Percentiles rank a stretch among this genome's conserved stretches.
These are phyloP conservation scores for Phytophthora cryptogea DNA, from an alignment of 352 stramenopile species.

Conservation along the genomic window DNA sequence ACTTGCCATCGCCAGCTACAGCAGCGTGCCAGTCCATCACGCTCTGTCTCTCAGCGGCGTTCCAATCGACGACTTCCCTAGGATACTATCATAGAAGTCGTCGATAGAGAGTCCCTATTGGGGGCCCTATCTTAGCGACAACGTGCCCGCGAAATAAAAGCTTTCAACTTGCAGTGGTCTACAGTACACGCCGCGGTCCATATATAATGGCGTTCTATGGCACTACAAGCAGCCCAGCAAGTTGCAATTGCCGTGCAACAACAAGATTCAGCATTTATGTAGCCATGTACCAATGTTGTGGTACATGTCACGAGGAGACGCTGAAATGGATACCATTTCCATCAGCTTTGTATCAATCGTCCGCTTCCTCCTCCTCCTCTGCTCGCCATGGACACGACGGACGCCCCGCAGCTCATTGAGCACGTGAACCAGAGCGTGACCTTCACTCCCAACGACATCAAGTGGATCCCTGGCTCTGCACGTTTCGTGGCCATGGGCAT, in stretches of 20 bases:
- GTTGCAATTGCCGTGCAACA: too few species aligned
- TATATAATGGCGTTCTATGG: too few species aligned
- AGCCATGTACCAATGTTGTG: neutral
- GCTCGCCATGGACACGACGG: slow-evolving; percentile 91
- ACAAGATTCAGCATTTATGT: neutral
- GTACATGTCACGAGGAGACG: slow-evolving; percentile 15
- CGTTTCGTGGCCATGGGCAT: slow-evolving; percentile 94
- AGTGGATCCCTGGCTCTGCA: slow-evolving; percentile 95
- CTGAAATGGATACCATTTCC: slow-evolving; percentile 25
- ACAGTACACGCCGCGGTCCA: too few species aligned
- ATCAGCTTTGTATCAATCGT: slow-evolving; percentile 13
- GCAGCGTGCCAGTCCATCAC: neutral
- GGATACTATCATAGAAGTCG: too few species aligned
- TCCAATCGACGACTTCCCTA: too few species aligned
- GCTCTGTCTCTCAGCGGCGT: too few species aligned
- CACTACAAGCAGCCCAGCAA: too few species aligned
- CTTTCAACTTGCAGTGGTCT: too few species aligned
- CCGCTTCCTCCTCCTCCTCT: neutral
- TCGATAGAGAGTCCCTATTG: too few species aligned
- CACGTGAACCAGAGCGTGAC: slow-evolving; percentile 92
- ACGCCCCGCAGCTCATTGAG: slow-evolving; percentile 97
- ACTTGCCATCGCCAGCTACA: too few species aligned
- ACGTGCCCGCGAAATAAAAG: neutral
- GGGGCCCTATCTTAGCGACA: neutral
- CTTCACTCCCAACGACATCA: slow-evolving; percentile 95